phyloP scores from a whole-genome alignment of 2,329 filamentous ascomycete species.

The Aspergillus caelatus region DNA sequence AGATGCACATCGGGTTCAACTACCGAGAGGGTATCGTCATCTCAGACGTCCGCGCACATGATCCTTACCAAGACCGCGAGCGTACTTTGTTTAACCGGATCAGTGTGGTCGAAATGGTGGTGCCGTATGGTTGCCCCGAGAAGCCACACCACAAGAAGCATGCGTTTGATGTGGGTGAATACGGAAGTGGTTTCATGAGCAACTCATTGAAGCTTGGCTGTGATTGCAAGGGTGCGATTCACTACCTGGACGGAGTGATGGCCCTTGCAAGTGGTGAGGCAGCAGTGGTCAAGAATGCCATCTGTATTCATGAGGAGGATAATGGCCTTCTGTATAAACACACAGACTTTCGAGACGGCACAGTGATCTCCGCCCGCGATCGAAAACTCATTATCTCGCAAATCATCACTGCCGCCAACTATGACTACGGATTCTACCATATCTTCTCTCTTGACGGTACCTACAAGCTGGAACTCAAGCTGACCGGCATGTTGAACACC shows the following conservation, averaged over 20 bases:
- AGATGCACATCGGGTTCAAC: constrained; percentile 52
- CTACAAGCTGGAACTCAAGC: constrained; percentile 84
- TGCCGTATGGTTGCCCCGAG: constrained; percentile 47
- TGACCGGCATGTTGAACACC: constrained; percentile 90
- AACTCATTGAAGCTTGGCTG: constrained; percentile 50
- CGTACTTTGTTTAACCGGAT: constrained; percentile 35
- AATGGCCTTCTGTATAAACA: constrained; percentile 61
- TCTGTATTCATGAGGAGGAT: constrained; percentile 10
- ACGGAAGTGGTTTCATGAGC: constrained; percentile 52
- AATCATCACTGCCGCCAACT: constrained; percentile 92
- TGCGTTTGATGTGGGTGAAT: constrained; percentile 52
- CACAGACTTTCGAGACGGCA: constrained; percentile 86
- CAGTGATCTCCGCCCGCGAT: constrained; percentile 78
- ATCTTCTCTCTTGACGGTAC: constrained; percentile 88
- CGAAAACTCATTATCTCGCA: constrained; percentile 85
- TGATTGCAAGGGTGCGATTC: constrained; percentile 38
- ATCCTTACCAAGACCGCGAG: constrained; percentile 32
- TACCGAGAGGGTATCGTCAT: constrained; percentile 59
- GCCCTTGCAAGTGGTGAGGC: constrained; percentile 26
- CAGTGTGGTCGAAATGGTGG: constrained; percentile 33
- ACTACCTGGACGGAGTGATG: constrained; percentile 33
- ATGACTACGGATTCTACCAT: constrained; percentile 86
- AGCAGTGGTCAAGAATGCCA: neutral
- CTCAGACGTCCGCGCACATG: constrained; percentile 46
- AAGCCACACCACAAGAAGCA: constrained; percentile 53